Conservation (phyloP, 2,329 filamentous ascomycete genomes). For the Fusarium mundagurra region DNA sequence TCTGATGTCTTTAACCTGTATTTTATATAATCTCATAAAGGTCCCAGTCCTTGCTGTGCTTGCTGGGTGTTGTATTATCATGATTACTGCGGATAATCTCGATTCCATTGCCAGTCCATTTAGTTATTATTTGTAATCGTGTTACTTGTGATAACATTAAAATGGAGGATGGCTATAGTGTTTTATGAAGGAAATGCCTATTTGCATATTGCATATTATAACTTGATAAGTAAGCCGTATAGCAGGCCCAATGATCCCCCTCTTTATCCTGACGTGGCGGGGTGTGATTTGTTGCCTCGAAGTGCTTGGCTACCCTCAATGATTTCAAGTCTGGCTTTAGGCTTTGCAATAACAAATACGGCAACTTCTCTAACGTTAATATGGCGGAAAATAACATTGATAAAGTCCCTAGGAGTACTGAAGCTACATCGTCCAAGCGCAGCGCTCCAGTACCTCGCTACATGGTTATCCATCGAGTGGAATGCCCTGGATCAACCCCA, state of each 20-base stretch:
- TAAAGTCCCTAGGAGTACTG: neutral
- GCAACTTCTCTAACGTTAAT: neutral
- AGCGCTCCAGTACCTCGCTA: neutral
- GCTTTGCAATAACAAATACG: neutral
- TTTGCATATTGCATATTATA: neutral
- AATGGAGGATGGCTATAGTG: neutral
- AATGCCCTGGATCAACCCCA: neutral
- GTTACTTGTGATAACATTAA: neutral
- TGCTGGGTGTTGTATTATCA: too few species aligned
- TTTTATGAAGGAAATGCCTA: neutral
- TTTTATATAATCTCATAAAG: too few species aligned
- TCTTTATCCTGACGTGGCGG: neutral
- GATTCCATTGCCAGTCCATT: neutral
- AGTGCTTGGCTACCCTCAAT: neutral
- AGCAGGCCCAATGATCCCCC: neutral
- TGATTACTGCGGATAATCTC: neutral
- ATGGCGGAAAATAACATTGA: neutral
- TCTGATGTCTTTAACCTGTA: neutral
- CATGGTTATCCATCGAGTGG: neutral
- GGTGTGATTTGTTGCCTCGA: neutral
- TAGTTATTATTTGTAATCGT: neutral
- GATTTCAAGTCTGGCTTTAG: neutral
- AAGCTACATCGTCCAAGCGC: neutral
- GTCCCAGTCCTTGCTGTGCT: too few species aligned
- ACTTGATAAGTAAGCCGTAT: neutral